These are phyloP conservation scores for Scheffersomyces insectosa DNA, from an alignment of 1,139 yeast species.

Conservation along the genomic window DNA sequence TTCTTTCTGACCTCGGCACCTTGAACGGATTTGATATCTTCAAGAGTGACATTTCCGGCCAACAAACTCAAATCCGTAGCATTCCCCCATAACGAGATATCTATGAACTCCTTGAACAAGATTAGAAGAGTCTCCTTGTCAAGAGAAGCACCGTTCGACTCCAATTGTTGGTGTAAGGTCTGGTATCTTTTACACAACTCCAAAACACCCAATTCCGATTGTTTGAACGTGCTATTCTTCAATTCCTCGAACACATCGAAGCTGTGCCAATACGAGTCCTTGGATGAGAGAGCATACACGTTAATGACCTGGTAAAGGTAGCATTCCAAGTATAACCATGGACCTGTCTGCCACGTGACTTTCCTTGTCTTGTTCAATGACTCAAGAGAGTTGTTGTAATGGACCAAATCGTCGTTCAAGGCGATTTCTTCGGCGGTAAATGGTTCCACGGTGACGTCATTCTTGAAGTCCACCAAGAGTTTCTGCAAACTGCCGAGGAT, in stretches of 20 bases:
- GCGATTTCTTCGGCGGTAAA: slow-evolving; percentile 45
- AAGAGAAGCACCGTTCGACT: slow-evolving; percentile 17
- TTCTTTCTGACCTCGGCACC: slow-evolving; percentile 84
- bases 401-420: slow-evolving; percentile 44
- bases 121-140: slow-evolving; percentile 50
- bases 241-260: slow-evolving; percentile 73
- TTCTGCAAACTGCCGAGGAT: slow-evolving; percentile 37
- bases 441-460: slow-evolving; percentile 39
- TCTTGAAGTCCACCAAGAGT: slow-evolving; percentile 37
- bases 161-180: slow-evolving; percentile 36
- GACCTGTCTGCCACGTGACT: slow-evolving; percentile 81
- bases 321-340: slow-evolving; percentile 90
- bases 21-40: slow-evolving; percentile 87
- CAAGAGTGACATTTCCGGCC: slow-evolving; percentile 75
- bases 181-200: slow-evolving; percentile 76
- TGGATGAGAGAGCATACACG: slow-evolving; percentile 35
- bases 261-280: slow-evolving; percentile 44
- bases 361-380: slow-evolving; percentile 23
- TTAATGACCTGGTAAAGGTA: slow-evolving; percentile 73
- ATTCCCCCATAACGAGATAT: slow-evolving; percentile 95
- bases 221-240: slow-evolving; percentile 72
- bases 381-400: slow-evolving; percentile 51
- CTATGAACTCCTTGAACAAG: slow-evolving; percentile 77
- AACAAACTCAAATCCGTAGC: slow-evolving; percentile 91
- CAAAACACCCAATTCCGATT: slow-evolving; percentile 75